phyloP scores from a whole-genome alignment of 2,329 filamentous ascomycete species.

The Ciborinia camelliae region DNA sequence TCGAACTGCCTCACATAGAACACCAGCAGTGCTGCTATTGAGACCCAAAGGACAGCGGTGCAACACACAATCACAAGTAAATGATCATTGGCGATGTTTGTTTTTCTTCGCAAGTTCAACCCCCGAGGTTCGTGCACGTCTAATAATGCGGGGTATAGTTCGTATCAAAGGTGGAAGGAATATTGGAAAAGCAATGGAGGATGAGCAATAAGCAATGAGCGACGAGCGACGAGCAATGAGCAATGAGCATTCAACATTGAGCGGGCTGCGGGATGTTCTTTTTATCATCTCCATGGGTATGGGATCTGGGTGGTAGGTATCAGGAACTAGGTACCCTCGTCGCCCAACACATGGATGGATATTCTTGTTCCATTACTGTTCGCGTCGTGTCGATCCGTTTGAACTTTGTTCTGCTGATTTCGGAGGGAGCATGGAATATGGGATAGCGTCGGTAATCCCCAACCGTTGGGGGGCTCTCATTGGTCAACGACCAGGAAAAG shows the following conservation, averaged over 20 bases:
- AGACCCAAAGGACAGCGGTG: not conserved
- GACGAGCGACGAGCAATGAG: too few relatives aligned
- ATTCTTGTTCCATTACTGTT: too few relatives aligned
- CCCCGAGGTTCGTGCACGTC: slow-evolving; percentile 10
- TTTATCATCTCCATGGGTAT: not conserved
- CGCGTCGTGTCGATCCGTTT: not conserved
- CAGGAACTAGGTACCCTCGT: too few relatives aligned
- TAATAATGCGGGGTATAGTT: slow-evolving; percentile 11
- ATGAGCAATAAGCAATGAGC: too few relatives aligned
- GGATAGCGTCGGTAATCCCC: not conserved
- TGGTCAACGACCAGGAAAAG: not conserved
- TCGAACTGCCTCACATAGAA: not conserved
- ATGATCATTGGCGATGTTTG: not conserved
- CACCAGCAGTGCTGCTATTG: not conserved
- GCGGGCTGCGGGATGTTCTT: not conserved
- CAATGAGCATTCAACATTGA: too few relatives aligned
- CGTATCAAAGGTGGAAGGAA: not conserved
- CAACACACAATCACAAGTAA: slow-evolving; percentile 15
- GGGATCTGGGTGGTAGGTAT: too few relatives aligned
- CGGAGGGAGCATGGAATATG: slow-evolving; percentile 2
- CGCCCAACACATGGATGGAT: not conserved
- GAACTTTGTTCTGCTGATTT: not conserved
- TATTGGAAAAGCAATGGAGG: not conserved
- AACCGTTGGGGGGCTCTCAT: not conserved
- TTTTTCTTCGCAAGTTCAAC: not conserved